These are phyloP conservation scores for Vigna trinervia DNA, from an alignment of 306 rosid species.

Conservation along the genomic window DNA sequence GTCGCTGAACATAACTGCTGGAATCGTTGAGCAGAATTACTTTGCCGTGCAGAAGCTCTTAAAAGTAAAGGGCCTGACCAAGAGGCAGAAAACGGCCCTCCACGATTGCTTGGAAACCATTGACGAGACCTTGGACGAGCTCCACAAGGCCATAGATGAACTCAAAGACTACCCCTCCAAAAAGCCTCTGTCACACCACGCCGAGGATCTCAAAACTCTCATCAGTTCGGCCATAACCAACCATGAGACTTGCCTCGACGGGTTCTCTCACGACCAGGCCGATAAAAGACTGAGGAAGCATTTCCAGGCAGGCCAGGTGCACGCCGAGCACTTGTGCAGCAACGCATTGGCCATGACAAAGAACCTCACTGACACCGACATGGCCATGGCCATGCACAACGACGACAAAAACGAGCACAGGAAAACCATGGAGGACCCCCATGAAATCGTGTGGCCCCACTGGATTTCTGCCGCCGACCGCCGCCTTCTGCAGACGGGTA, in stretches of 20 bases:
- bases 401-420: neutral
- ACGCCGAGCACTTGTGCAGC: slow-evolving; percentile 66
- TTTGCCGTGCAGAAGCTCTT: slow-evolving; percentile 50
- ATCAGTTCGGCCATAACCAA: slow-evolving; percentile 78
- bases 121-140: slow-evolving; percentile 71
- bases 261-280: slow-evolving; percentile 65
- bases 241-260: slow-evolving; percentile 78
- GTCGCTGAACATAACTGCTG: slow-evolving; percentile 53
- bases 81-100: slow-evolving; percentile 62
- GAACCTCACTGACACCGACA: slow-evolving; percentile 70
- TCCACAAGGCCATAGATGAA: slow-evolving; percentile 48
- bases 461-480: slow-evolving; percentile 71
- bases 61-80: slow-evolving; percentile 32
- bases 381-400: neutral
- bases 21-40: slow-evolving; percentile 56
- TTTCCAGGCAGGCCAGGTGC: slow-evolving; percentile 47
- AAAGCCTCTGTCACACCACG: slow-evolving; percentile 52
- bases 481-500: slow-evolving; percentile 58
- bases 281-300: slow-evolving; percentile 49
- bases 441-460: slow-evolving; percentile 58
- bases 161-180: slow-evolving; percentile 55
- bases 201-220: slow-evolving; percentile 69
- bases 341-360: slow-evolving; percentile 73
- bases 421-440: neutral
- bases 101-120: slow-evolving; percentile 69